Conservation (phyloP, 2,329 filamentous ascomycete species). For the Colletotrichum spinosum region DNA sequence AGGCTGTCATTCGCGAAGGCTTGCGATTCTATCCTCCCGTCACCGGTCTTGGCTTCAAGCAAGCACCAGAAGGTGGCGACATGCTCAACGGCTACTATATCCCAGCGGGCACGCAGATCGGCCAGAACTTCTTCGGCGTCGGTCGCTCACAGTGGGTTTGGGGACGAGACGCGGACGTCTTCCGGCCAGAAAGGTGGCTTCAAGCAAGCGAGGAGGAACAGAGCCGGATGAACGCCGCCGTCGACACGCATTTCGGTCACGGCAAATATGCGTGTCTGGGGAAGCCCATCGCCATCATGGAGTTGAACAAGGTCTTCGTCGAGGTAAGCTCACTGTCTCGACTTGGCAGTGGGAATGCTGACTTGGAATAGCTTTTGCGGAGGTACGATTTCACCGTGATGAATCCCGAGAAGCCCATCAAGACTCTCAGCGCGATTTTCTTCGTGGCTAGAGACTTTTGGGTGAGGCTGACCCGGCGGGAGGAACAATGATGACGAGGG, state of each 20-base stretch:
- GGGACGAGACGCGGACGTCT: slow-evolving; percentile 67
- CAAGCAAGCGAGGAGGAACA: slow-evolving; percentile 44
- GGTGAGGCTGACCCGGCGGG: slow-evolving; percentile 44
- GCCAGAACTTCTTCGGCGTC: slow-evolving; percentile 66
- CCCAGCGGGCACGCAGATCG: slow-evolving; percentile 64
- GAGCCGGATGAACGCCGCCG: slow-evolving; percentile 48
- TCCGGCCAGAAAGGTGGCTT: slow-evolving; percentile 70
- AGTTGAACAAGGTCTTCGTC: slow-evolving; percentile 60
- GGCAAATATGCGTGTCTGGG: slow-evolving; percentile 60
- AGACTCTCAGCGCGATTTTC: slow-evolving; percentile 46
- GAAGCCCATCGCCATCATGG: slow-evolving; percentile 59
- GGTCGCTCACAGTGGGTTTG: slow-evolving; percentile 62
- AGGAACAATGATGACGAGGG: neutral
- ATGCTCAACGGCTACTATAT: slow-evolving; percentile 63
- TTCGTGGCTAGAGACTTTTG: slow-evolving; percentile 50
- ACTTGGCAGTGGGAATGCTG: neutral
- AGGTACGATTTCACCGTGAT: slow-evolving; percentile 49
- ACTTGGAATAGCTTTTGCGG: slow-evolving; percentile 43
- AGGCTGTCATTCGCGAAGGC: slow-evolving; percentile 67
- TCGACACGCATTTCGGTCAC: slow-evolving; percentile 59
- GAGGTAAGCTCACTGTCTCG: slow-evolving; percentile 50
- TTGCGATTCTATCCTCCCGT: slow-evolving; percentile 68
- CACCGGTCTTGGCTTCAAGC: slow-evolving; percentile 63
- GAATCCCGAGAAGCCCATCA: slow-evolving; percentile 49
- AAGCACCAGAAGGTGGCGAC: slow-evolving; percentile 63